Evolutionary conservation across 208 protist genomes (phyloP).

Genomic region (Herpetomonas samuelpessoai): DNA sequence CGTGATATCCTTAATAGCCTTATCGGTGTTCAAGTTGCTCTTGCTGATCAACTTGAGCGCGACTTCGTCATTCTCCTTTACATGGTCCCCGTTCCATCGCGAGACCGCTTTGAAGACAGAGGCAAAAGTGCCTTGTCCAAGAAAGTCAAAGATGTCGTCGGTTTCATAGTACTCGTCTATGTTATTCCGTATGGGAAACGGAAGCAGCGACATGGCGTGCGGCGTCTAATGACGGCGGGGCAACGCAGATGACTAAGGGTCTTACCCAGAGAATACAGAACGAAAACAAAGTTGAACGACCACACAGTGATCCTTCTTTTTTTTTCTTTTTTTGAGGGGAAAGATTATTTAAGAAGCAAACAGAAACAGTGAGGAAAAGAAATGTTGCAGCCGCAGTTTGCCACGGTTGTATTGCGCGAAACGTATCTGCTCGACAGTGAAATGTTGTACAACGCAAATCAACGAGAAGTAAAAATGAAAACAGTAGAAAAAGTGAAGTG

Average conservation of each 20-base stretch:
- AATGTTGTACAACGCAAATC: background rate
- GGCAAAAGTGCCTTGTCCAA: conserved; percentile 80
- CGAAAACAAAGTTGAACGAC: too few relatives aligned
- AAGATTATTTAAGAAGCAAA: too few relatives aligned
- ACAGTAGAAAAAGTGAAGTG: conserved; percentile 1
- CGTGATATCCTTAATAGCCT: conserved; percentile 60
- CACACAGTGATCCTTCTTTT: too few relatives aligned
- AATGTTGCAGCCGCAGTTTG: background rate
- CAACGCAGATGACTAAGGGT: too few relatives aligned
- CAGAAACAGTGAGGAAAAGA: conserved; percentile 9
- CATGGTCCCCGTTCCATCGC: conserved; percentile 25
- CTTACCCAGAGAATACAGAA: too few relatives aligned
- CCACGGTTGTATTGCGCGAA: background rate
- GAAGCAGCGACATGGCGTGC: conserved; percentile 49
- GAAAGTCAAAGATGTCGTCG: conserved; percentile 84
- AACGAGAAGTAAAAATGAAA: background rate
- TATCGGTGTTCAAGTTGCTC: conserved; percentile 59
- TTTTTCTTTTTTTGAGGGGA: background rate
- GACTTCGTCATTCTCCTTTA: conserved; percentile 44
- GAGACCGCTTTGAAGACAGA: conserved; percentile 75
- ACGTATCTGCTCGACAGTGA: background rate
- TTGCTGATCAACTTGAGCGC: conserved; percentile 87
- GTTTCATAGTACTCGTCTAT: conserved; percentile 60
- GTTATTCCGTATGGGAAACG: conserved; percentile 53
- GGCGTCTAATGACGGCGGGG: too few relatives aligned